These are phyloP conservation scores for Rosa multiflora DNA, from an alignment of 306 rosid species.

Conservation along the genomic window DNA sequence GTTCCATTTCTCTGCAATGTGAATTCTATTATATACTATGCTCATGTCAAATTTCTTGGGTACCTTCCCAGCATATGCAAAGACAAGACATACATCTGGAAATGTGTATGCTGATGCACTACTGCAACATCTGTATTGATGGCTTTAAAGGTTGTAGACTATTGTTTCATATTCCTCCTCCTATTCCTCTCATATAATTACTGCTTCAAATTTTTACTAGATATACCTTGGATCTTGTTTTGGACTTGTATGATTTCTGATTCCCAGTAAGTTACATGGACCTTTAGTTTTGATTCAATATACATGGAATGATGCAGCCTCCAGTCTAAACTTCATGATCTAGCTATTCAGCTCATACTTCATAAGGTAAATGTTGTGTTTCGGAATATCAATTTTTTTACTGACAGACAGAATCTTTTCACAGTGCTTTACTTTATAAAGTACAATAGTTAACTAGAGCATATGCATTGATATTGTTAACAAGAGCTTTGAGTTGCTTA, in stretches of 20 bases:
- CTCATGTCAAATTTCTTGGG: too few relatives aligned
- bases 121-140: conserved; percentile 82
- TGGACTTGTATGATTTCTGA: background rate
- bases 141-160: conserved; percentile 61
- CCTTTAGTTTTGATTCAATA: conserved; percentile 14
- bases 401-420: too few relatives aligned
- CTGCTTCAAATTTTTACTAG: too few relatives aligned
- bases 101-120: conserved; percentile 88
- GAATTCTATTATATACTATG: too few relatives aligned
- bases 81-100: conserved; percentile 53
- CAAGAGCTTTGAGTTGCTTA: too few relatives aligned
- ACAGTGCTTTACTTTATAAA: too few relatives aligned
- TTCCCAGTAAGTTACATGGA: background rate
- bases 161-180: conserved; percentile 23
- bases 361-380: conserved; percentile 56
- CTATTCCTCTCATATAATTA: background rate
- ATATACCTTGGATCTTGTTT: too few relatives aligned
- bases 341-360: conserved; percentile 81
- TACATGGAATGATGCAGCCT: conserved; percentile 51
- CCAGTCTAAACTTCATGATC: conserved; percentile 91
- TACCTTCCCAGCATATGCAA: too few relatives aligned
- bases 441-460: too few relatives aligned
- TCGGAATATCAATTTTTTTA: too few relatives aligned
- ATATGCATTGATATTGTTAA: too few relatives aligned
- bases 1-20: too few relatives aligned